Percentiles rank a stretch among this genome's conserved stretches.
These are phyloP conservation scores for Salvia sclarea DNA, from an alignment of 305 asterid species.

Conservation along the genomic window DNA sequence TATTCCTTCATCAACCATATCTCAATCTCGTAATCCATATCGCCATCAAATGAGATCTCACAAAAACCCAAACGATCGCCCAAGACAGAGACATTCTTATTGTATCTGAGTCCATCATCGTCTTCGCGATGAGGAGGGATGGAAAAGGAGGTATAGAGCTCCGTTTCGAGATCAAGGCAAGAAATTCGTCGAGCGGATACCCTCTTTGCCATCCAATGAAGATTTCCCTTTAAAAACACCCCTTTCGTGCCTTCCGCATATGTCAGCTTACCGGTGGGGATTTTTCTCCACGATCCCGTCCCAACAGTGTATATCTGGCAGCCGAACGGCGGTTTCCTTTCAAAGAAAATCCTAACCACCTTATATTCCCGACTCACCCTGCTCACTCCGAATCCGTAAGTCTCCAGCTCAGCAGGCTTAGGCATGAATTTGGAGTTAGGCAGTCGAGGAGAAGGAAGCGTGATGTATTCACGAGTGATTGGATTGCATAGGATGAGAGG, in stretches of 20 bases:
- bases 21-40: too few species aligned
- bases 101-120: too few species aligned
- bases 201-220: constrained; percentile 42
- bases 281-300: too few species aligned
- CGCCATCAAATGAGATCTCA: neutral
- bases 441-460: constrained; percentile 28
- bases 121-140: too few species aligned
- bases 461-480: constrained; percentile 36
- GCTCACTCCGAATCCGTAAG: constrained; percentile 47
- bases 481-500: too few species aligned
- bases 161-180: constrained; percentile 48
- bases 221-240: constrained; percentile 35
- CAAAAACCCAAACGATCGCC: constrained; percentile 35
- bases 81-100: constrained; percentile 26
- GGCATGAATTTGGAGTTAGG: too few species aligned
- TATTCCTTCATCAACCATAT: constrained; percentile 1
- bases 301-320: too few species aligned
- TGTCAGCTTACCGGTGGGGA: too few species aligned
- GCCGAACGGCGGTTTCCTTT: too few species aligned
- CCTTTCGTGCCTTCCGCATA: constrained; percentile 26
- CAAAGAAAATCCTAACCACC: constrained; percentile 35
- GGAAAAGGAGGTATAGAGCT: constrained; percentile 27
- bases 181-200: neutral
- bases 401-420: too few species aligned
- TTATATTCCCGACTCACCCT: constrained; percentile 28